Evolutionary conservation across 495 filamentous ascomycete genomes (phyloP), one percentile per base, ranked within the genome.

Genomic region (Barbatosphaeria neglecta): DNA sequence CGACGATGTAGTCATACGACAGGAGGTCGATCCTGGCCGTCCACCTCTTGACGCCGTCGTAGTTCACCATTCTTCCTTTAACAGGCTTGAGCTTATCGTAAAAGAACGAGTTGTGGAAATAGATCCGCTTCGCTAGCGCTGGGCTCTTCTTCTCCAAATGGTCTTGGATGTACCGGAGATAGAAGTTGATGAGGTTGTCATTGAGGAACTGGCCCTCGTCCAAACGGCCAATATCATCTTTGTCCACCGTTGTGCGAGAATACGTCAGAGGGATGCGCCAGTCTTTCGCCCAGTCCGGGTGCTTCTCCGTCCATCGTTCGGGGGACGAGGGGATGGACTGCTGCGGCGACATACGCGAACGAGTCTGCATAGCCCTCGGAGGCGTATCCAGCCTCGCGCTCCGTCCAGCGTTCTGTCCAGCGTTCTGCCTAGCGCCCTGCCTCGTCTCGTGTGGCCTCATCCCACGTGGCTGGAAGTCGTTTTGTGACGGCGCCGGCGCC

Each of bases 101-200:
- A 65, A 98, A 97, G 61, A 86, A 95, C 3, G 85, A 88, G 55
- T 93, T 96, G 67, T 90, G 86, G 50, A 95, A 83, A 60, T 92
- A 90, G 2, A 90, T 75, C 28, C 78, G 73, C 49, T 79, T 72
- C 6, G 80, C 73, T 31, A 78, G 56, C 16, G 77, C 74, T 1
- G 74, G 66, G 39, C 77, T 71, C 13, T 67, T 69, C 19, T 74
- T 59, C 41, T 79, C 67, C 38, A 83, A 66, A 43, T 78, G 63
- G 48, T 82, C 73, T 57, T 90, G 79, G 13, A 94, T 65, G 54
- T 82, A 85, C 22, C 78, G 78, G 28, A 95, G 72, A 54, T 90
- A 93, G 58, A 95, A 96, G 17, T 73, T 78, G 46, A 98, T 82
- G 22, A 98, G 65, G 57, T 87, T 94, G 64, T 98, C 92, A 53